Base-by-base conservation (phyloP, 2,329 filamentous ascomycete genomes). In the Pseudophaeomoniella oleicola region DNA sequence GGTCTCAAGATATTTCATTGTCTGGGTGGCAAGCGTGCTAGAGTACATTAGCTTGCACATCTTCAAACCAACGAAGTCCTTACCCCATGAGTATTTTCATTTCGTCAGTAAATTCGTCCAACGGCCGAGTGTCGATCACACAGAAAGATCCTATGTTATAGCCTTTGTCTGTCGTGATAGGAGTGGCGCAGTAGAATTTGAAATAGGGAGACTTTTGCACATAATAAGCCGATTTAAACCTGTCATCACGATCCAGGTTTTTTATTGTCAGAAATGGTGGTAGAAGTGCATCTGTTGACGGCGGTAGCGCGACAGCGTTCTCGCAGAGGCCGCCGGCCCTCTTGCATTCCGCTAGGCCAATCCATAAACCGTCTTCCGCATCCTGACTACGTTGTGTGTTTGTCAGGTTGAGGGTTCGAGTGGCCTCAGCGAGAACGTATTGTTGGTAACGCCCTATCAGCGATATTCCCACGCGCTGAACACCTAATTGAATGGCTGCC, bases 121-220 rank as follows among this genome's bases (percentile, higher is more conserved):
- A 66, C 0, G 70, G 65, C n/a, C 61, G 59, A 31, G 70, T 65
- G 44, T 79, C 75, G 3, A 76, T 56, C 2, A 79, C 65, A 36
- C 69, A 68, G 40, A 75, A 73, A 9, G 65, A 66, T 5, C 77
- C 77, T 37, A 81, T 72, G 33, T 66, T 64, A 44, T 69, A 66
- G 17, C 69, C 65, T 22, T 64, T 67, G 1, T 65, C 65, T 3
- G 71, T 74, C 16, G 66, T 64, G 37, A 81, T 70, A 0, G 76
- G 76, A 0, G 78, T 74, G 13, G 68, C 69, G 4, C 69, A 69
- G 40, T 73, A 72, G 46, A 75, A 75, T 33, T 55, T 54, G 22
- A 33, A 16, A n/a, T 5, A 34, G 34, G 16, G 34, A 38, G 3
- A 14, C 16, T n/a, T 17, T 18, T 3, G 15, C 19, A 5, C n/a